Evolutionary conservation across 495 filamentous ascomycete species (phyloP).

Genomic region (Pyronema domesticum): DNA sequence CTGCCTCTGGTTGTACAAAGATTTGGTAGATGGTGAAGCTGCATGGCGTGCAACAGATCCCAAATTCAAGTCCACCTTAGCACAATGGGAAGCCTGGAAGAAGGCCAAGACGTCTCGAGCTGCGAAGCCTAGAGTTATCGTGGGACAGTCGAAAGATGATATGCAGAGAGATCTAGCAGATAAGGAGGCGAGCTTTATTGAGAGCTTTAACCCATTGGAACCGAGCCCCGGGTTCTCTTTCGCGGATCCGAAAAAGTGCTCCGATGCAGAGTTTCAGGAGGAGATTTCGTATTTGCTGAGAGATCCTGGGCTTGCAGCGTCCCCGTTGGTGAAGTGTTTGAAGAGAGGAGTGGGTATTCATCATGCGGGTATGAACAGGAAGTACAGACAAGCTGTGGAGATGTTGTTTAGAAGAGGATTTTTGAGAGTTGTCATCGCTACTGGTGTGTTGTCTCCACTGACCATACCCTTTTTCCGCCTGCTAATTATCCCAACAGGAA

Average conservation of each 20-base stretch:
- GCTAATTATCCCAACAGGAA: conserved; percentile 21
- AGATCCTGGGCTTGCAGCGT: conserved; percentile 26
- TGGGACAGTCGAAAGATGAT: conserved; percentile 33
- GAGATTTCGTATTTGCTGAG: conserved; percentile 22
- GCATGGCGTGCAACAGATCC: conserved; percentile 37
- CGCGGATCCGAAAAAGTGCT: conserved; percentile 39
- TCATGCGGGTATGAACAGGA: conserved; percentile 60
- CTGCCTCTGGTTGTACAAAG: conserved; percentile 28
- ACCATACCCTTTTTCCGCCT: not conserved
- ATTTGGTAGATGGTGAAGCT: conserved; percentile 37
- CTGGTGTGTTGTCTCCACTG: conserved; percentile 28
- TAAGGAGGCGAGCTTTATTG: conserved; percentile 32
- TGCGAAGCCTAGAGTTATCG: conserved; percentile 15
- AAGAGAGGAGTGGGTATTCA: conserved; percentile 54
- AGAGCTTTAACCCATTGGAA: conserved; percentile 44
- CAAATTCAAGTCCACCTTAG: conserved; percentile 41
- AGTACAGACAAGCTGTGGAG: conserved; percentile 53
- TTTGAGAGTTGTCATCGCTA: conserved; percentile 55
- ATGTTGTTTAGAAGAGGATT: conserved; percentile 59
- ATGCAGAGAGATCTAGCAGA: conserved; percentile 34
- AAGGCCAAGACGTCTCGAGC: conserved; percentile 28
- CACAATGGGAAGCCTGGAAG: conserved; percentile 33
- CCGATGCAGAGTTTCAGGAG: conserved; percentile 34
- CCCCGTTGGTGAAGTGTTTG: conserved; percentile 37
- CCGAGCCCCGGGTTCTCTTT: conserved; percentile 47